phyloP scores from a whole-genome alignment of 345 rosid genomes.

The Limnanthes douglasii region DNA sequence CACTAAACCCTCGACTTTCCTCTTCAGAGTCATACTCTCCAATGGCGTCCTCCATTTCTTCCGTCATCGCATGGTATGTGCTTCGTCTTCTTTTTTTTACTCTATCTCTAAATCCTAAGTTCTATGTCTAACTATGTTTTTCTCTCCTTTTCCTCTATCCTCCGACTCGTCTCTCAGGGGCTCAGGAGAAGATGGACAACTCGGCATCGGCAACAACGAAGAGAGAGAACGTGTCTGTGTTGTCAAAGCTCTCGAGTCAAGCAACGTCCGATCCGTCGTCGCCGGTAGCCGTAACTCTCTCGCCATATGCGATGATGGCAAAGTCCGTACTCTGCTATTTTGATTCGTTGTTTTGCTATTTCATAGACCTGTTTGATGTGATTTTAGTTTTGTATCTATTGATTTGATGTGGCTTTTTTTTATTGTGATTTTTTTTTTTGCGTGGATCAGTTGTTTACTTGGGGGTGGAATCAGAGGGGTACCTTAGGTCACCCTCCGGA shows the following conservation, averaged over 20 bases:
- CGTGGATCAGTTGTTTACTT: slow-evolving; percentile 93
- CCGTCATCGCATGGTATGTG: slow-evolving; percentile 32
- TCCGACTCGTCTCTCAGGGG: slow-evolving; percentile 40
- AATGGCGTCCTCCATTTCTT: slow-evolving; percentile 29
- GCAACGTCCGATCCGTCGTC: slow-evolving; percentile 65
- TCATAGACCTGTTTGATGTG: not conserved
- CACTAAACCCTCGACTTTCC: too few relatives aligned
- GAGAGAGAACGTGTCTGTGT: slow-evolving; percentile 71
- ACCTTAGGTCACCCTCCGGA: slow-evolving; percentile 89
- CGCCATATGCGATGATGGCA: slow-evolving; percentile 92
- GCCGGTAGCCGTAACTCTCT: slow-evolving; percentile 98
- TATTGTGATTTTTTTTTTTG: too few relatives aligned
- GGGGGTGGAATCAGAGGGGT: slow-evolving; percentile 99
- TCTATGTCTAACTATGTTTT: slow-evolving; percentile 2
- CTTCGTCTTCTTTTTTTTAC: slow-evolving; percentile 2
- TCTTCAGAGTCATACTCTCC: slow-evolving; percentile 2
- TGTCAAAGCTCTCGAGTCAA: slow-evolving; percentile 54
- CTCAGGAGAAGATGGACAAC: slow-evolving; percentile 92
- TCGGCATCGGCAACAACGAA: slow-evolving; percentile 73
- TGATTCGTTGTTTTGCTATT: not conserved
- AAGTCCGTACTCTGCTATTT: slow-evolving; percentile 24
- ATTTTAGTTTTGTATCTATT: too few relatives aligned
- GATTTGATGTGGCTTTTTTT: too few relatives aligned
- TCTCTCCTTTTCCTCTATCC: slow-evolving; percentile 3
- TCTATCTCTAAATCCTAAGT: slow-evolving; percentile 3